phyloP scores from a whole-genome alignment of 345 rosid genomes.

The Melaleuca alternifolia region DNA sequence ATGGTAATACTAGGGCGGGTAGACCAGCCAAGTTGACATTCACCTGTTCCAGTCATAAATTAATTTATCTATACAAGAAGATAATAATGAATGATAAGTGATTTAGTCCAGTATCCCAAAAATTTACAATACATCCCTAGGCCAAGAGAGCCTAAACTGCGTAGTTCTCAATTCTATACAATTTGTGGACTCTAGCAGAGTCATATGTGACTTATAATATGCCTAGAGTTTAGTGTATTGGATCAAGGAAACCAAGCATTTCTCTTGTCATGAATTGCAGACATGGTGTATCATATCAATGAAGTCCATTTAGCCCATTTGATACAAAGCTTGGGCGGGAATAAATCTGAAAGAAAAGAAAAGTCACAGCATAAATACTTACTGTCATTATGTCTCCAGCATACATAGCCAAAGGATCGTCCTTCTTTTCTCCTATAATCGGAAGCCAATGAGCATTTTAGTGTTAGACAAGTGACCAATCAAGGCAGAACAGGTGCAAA shows the following conservation, averaged over 20 bases:
- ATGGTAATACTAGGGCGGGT: constrained; percentile 88
- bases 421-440: constrained; percentile 68
- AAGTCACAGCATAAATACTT: constrained; percentile 1
- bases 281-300: not conserved
- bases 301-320: not conserved
- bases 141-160: not conserved
- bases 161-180: not conserved
- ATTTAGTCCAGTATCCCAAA: not conserved
- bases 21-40: constrained; percentile 88
- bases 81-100: not conserved
- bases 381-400: constrained; percentile 96
- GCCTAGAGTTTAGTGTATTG: not conserved
- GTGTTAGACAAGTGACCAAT: not conserved
- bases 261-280: not conserved
- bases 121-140: not conserved
- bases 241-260: not conserved
- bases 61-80: not conserved
- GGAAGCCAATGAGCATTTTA: not conserved
- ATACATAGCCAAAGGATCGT: constrained; percentile 92
- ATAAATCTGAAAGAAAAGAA: not conserved
- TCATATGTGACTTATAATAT: not conserved
- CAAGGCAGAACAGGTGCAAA: not conserved
- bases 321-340: not conserved
- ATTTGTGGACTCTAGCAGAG: not conserved
- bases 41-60: constrained; percentile 39